phyloP scores from a whole-genome alignment of 352 stramenopile genomes.

The Pythium apleroticum region DNA sequence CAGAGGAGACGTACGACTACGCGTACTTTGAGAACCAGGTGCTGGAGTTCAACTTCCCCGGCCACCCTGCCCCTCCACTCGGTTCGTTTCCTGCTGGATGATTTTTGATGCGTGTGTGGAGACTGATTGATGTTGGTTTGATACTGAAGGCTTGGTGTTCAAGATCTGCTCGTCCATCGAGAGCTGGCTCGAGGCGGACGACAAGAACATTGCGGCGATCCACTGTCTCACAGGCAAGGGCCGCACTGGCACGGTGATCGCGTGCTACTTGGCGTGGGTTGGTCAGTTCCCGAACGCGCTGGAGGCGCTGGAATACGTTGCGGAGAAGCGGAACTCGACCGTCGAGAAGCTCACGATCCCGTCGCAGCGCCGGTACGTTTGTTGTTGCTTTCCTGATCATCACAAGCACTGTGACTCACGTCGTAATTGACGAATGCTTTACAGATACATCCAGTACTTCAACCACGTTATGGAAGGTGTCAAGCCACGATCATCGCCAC shows the following conservation, averaged over 20 bases:
- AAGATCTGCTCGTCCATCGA: slow-evolving; percentile 98
- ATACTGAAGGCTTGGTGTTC: slow-evolving; percentile 86
- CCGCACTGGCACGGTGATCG: slow-evolving; percentile 92
- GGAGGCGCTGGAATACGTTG: slow-evolving; percentile 93
- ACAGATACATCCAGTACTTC: slow-evolving; percentile 97
- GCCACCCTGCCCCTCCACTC: slow-evolving; percentile 95
- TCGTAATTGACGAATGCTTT: not conserved
- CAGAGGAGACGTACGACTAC: slow-evolving; percentile 97
- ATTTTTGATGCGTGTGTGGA: not conserved
- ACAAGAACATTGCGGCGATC: slow-evolving; percentile 95
- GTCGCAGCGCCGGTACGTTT: slow-evolving; percentile 89
- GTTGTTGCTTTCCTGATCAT: not conserved
- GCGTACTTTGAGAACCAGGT: slow-evolving; percentile 95
- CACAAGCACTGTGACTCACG: not conserved
- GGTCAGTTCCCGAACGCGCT: slow-evolving; percentile 91
- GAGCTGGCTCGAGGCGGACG: slow-evolving; percentile 95
- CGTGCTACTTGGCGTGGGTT: slow-evolving; percentile 96
- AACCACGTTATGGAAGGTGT: slow-evolving; percentile 97
- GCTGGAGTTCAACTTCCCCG: slow-evolving; percentile 97
- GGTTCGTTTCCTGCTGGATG: slow-evolving; percentile 32
- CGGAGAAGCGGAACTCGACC: slow-evolving; percentile 78
- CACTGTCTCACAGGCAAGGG: slow-evolving; percentile 97
- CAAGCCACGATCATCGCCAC: slow-evolving; percentile 91
- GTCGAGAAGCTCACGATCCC: slow-evolving; percentile 96
- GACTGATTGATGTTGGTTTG: not conserved